Evolutionary conservation across 352 stramenopile genomes (phyloP), one percentile per base, ranked within the genome.

Genomic region (Peronospora belbahrii): DNA sequence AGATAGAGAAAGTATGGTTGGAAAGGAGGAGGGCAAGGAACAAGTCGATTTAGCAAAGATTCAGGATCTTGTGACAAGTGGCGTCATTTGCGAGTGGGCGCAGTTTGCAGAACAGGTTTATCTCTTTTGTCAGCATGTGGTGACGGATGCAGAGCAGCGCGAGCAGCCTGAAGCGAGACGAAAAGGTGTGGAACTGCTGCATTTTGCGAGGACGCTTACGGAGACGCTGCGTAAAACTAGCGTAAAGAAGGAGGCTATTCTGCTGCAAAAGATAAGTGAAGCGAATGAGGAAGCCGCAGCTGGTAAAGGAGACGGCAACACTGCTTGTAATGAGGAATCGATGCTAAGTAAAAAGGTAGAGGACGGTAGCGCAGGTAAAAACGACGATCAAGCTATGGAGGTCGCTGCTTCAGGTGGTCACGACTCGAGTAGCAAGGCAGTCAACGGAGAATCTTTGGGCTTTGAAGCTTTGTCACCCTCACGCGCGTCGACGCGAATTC

Each of bases 181-280:
- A 5, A 89, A 89, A 39, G 75, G 74, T 9, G 59, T 87, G 6
- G 78, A 89, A 52, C 46, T 89, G 47, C 62, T 86, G 20, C 74
- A 87, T 25, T 89, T 89, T 56, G 70, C 75, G 17, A 64, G 77
- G 33, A 87, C 73, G 2, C 40, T 89, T 14, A 87, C 75, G 0
- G 78, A 87, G 42, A 88, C 78, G 14, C 41, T 89, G 15, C 68
- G 74, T 0, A 83, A 87, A 47, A 70, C 72, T 13, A 86, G 75
- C 34, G 34, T 78, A 9, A 80, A 83, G 62, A 83, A 85, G 36
- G 78, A 89, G 37, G 64, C 65, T 4, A 57, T 52, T 5, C 43
- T 88, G 31, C 43, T 85, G 56, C 48, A 77, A 35, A 71, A 74
- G 45, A 71, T 64, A 33, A 34, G 53, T 5, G 42, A 56, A 37